Evolutionary conservation across 768 basidiomycete species (phyloP), one percentile per base, ranked within the genome.

Genomic region (Suillus brevipes): DNA sequence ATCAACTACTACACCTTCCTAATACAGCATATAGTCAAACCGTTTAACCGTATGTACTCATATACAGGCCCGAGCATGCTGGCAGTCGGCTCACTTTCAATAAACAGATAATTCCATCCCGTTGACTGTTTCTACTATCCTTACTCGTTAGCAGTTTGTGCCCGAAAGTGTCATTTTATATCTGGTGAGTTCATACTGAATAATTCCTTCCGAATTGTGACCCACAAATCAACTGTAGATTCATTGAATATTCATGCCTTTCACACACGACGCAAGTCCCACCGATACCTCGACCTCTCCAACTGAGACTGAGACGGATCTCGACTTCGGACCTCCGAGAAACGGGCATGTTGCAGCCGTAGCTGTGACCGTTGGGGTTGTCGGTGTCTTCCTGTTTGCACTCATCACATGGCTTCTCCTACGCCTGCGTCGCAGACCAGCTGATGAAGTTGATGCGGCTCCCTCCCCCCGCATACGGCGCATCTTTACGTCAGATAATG

Each of bases 401-500:
- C 68, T 75, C 67, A 55, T 75, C 60, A 64, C 63, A 45, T 75
- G 74, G 74, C 69, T 75, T 42, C 53, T 68, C 52, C 7, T 72
- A 25, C 74, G 71, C 6, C 71, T 75, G 34, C 72, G 74, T 16
- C 69, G 56, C n/a, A 34, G 55, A 2, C 37, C 67, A 6, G 40
- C 60, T 6, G 14, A 45, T 1, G 40, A 40, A 6, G 60, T 8
- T 8, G 12, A 45, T 1, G 25, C 58, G 25, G 43, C 16, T 14
- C 23, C 34, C 18, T 50, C 55, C n/a, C 4, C 62, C 23, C 31
- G 45, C 2, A 49, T 49, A 42, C 68, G 62, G 0, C 64, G 66
- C 9, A 14, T 59, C 6, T 64, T 67, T 23, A 56, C 31, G 31
- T 20, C 60, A n/a, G 67, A 73, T 43, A 28, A 36, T 2, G 64